Conservation (phyloP, 345 rosid genomes). For the Raphanus raphanistrum region DNA sequence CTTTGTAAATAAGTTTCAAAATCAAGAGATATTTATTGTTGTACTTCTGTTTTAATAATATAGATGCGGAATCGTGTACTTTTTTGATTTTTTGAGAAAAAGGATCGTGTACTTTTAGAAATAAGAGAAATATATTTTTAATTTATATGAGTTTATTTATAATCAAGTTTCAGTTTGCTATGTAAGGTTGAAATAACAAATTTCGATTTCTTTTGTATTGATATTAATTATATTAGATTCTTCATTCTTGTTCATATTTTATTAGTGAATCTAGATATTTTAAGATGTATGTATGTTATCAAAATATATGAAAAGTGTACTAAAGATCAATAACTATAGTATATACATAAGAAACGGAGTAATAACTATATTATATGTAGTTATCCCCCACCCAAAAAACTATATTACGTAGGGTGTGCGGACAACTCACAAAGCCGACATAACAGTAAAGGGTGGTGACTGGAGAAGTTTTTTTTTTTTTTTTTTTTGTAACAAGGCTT, state of each 20-base stretch:
- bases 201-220: not conserved
- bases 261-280: not conserved
- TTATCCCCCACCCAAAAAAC: not conserved
- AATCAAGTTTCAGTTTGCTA: not conserved
- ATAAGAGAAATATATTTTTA: not conserved
- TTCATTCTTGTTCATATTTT: not conserved
- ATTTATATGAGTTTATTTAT: not conserved
- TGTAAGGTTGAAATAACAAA: not conserved
- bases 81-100: too few relatives aligned
- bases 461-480: not conserved
- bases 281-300: not conserved
- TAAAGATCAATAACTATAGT: too few relatives aligned
- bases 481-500: too few relatives aligned
- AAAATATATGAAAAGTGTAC: not conserved
- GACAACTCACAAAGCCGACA: not conserved
- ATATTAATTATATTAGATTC: not conserved
- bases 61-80: too few relatives aligned
- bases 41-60: too few relatives aligned
- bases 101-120: not conserved
- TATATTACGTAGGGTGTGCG: not conserved
- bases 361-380: not conserved
- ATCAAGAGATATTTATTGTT: too few relatives aligned
- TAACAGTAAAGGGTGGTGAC: conserved; percentile 5
- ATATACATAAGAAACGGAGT: not conserved
- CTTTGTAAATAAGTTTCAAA: too few relatives aligned